phyloP scores from a whole-genome alignment of 2,329 filamentous ascomycete genomes.

The Calycina herbarum region DNA sequence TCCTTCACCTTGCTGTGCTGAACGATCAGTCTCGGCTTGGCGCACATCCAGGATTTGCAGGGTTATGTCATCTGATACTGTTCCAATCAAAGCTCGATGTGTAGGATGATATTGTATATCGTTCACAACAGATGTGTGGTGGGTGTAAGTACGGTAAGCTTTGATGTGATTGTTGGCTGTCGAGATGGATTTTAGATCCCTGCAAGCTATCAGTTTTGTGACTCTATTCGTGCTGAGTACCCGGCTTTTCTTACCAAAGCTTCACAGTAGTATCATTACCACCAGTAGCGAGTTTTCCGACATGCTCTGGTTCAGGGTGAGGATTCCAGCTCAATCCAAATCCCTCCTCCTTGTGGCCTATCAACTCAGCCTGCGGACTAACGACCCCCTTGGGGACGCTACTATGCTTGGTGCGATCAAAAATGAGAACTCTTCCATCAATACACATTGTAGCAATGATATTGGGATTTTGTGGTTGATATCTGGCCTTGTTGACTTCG shows the following conservation, averaged over 20 bases:
- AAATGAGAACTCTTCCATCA: slow-evolving; percentile 85
- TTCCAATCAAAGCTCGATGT: slow-evolving; percentile 81
- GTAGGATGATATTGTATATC: slow-evolving; percentile 95
- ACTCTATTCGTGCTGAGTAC: background rate
- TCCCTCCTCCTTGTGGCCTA: slow-evolving; percentile 84
- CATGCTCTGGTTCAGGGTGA: slow-evolving; percentile 45
- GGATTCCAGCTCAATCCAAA: slow-evolving; percentile 95
- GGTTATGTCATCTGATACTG: slow-evolving; percentile 91
- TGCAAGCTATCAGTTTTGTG: slow-evolving; percentile 37
- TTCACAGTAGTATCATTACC: slow-evolving; percentile 91
- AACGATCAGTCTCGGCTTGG: slow-evolving; percentile 61
- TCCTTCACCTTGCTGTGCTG: slow-evolving; percentile 70
- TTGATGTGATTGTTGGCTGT: slow-evolving; percentile 69
- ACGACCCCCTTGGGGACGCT: slow-evolving; percentile 71
- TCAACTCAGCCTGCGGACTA: slow-evolving; percentile 79
- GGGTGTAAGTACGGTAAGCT: slow-evolving; percentile 74
- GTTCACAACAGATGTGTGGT: slow-evolving; percentile 90
- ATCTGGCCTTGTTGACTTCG: slow-evolving; percentile 97
- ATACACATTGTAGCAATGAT: slow-evolving; percentile 92
- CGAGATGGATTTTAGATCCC: slow-evolving; percentile 78
- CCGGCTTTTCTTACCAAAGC: slow-evolving; percentile 66
- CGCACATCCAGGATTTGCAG: slow-evolving; percentile 91
- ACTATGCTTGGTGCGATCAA: slow-evolving; percentile 93
- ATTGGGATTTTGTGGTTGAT: slow-evolving; percentile 96
- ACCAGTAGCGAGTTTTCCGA: slow-evolving; percentile 82